Conservation (phyloP, 768 basidiomycete genomes). For the Mycena vulgaris region DNA sequence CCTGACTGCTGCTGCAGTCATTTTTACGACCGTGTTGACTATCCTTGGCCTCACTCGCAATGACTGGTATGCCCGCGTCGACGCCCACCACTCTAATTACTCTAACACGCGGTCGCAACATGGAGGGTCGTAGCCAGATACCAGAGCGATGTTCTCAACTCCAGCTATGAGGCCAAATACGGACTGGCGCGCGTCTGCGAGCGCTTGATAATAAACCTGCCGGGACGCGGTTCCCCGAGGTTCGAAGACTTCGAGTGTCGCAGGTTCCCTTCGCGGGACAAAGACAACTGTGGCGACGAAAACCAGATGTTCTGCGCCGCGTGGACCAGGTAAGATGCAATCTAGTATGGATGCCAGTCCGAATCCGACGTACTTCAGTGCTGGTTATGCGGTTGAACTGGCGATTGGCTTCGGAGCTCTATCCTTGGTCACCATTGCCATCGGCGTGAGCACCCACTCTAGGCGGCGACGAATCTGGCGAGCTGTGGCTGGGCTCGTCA, state of each 20-base stretch:
- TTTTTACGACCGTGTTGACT: slow-evolving; percentile 66
- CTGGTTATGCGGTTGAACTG: slow-evolving; percentile 76
- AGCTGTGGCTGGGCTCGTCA: slow-evolving; percentile 75
- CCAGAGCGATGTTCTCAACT: slow-evolving; percentile 59
- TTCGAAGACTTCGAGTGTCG: slow-evolving; percentile 76
- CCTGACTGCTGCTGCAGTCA: slow-evolving; percentile 65
- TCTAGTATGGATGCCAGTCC: background rate
- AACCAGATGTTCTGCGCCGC: slow-evolving; percentile 73
- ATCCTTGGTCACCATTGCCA: slow-evolving; percentile 69
- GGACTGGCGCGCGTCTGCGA: slow-evolving; percentile 75
- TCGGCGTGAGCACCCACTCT: slow-evolving; percentile 82
- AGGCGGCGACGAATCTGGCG: slow-evolving; percentile 84
- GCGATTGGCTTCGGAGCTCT: slow-evolving; percentile 75
- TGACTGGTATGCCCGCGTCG: slow-evolving; percentile 73
- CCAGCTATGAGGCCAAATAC: slow-evolving; percentile 66
- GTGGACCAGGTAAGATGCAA: slow-evolving; percentile 72
- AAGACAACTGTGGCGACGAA: slow-evolving; percentile 65
- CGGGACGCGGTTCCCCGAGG: slow-evolving; percentile 61
- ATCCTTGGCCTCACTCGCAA: slow-evolving; percentile 67
- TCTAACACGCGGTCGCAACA: background rate
- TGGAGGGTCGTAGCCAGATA: slow-evolving; percentile 62
- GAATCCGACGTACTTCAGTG: slow-evolving; percentile 51
- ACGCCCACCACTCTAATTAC: background rate
- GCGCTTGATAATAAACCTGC: slow-evolving; percentile 63
- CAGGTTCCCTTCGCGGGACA: slow-evolving; percentile 70